These are phyloP conservation scores for Solanum medicagineum DNA, from an alignment of 257 asterid genomes.

Conservation along the genomic window DNA sequence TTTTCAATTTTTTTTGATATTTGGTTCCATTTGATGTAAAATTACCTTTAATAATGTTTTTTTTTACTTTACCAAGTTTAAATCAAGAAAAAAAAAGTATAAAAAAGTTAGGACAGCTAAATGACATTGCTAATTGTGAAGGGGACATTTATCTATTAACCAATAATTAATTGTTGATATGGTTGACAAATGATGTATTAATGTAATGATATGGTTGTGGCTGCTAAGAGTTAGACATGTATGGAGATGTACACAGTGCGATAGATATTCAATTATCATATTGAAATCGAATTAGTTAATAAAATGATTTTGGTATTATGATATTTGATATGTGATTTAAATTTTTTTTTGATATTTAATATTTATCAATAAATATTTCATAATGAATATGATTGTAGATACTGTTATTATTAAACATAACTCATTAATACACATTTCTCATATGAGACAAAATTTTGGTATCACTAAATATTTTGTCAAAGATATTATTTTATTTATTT, in stretches of 20 bases:
- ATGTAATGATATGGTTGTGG: background rate
- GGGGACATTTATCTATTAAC: background rate
- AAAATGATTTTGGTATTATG: background rate
- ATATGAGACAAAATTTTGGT: background rate
- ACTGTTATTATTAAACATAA: background rate
- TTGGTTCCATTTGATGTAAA: background rate
- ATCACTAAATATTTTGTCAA: background rate
- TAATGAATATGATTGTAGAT: background rate
- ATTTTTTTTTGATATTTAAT: background rate
- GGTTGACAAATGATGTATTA: background rate
- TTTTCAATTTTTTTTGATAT: background rate
- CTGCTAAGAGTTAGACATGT: background rate
- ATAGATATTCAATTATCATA: background rate
- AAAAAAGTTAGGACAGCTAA: background rate
- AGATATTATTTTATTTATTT: background rate
- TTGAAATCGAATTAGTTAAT: background rate
- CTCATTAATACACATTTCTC: background rate
- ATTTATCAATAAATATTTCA: background rate
- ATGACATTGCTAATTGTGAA: background rate
- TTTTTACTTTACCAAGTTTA: background rate
- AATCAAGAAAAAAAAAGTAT: background rate
- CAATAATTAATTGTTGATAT: background rate
- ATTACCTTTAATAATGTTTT: background rate
- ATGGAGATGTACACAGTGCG: background rate
- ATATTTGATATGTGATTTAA: background rate